These are phyloP conservation scores for Zasmidium citrigriseum DNA, from an alignment of 2,329 filamentous ascomycete genomes.

Conservation along the genomic window DNA sequence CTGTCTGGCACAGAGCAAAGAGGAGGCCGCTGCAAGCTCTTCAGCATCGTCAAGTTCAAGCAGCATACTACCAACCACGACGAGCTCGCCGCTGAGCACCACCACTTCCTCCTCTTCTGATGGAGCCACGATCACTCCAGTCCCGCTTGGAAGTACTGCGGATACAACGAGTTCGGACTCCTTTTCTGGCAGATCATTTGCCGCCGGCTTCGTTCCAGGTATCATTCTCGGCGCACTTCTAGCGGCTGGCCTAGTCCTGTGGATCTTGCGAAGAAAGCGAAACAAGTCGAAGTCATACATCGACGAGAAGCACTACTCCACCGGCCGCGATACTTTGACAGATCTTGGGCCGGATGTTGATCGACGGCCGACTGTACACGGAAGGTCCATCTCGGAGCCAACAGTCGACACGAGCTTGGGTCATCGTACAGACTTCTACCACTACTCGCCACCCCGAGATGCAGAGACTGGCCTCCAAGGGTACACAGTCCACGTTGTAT, in stretches of 20 bases:
- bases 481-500: constrained; percentile 24
- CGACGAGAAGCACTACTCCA: constrained; percentile 26
- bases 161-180: constrained; percentile 4
- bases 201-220: constrained; percentile 37
- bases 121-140: constrained; percentile 5
- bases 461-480: constrained; percentile 14
- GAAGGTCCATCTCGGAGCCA: constrained; percentile 37
- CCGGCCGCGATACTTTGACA: constrained; percentile 28
- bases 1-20: constrained; percentile 48
- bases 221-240: constrained; percentile 33
- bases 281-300: constrained; percentile 12
- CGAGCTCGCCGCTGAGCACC: constrained; percentile 3
- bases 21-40: constrained; percentile 13
- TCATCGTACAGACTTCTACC: constrained; percentile 36
- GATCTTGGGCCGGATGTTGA: constrained; percentile 26
- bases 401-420: constrained; percentile 26
- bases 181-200: constrained; percentile 37
- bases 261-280: constrained; percentile 20
- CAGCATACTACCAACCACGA: constrained; percentile 7
- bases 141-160: constrained; percentile 18
- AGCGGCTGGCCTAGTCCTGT: constrained; percentile 29
- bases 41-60: constrained; percentile 10
- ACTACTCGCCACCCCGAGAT: constrained; percentile 30
- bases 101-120: background rate
- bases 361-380: constrained; percentile 28